Percentiles rank a stretch among this genome's conserved stretches.
phyloP scores from a whole-genome alignment of 495 filamentous ascomycete genomes.

The Aspergillus asperescens region DNA sequence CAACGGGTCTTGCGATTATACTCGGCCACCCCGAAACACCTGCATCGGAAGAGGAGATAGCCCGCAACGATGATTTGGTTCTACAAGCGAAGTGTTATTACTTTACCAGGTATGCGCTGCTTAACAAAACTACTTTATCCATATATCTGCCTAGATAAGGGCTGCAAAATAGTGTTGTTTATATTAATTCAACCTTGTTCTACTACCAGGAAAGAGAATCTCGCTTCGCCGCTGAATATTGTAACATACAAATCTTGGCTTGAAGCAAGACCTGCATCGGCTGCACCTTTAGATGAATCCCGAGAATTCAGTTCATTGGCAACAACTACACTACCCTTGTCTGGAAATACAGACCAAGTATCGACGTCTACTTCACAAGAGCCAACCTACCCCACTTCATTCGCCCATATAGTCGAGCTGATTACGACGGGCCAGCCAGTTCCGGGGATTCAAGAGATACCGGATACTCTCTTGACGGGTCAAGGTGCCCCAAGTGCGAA shows the following conservation, averaged over 20 bases:
- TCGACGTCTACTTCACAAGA: constrained; percentile 19
- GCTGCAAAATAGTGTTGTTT: not conserved
- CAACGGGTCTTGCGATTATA: constrained; percentile 45
- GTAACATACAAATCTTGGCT: constrained; percentile 42
- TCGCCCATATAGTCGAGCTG: constrained; percentile 83
- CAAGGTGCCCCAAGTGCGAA: constrained; percentile 50
- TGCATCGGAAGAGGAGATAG: constrained; percentile 40
- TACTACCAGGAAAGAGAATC: constrained; percentile 35
- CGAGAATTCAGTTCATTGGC: not conserved
- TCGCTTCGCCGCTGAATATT: constrained; percentile 36
- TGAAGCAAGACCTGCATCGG: constrained; percentile 10
- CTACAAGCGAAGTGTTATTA: constrained; percentile 52
- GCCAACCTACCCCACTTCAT: constrained; percentile 75
- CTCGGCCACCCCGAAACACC: constrained; percentile 38
- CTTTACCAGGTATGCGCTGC: constrained; percentile 37
- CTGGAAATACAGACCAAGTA: not conserved
- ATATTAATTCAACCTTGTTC: not conserved
- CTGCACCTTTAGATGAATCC: not conserved
- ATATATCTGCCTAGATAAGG: not conserved
- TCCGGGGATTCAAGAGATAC: constrained; percentile 85
- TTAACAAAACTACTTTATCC: not conserved
- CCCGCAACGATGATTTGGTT: constrained; percentile 39
- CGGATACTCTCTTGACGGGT: constrained; percentile 68
- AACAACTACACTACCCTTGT: not conserved
- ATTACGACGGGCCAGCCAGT: constrained; percentile 80